Percentiles rank a stretch among this genome's conserved stretches.
Conservation (phyloP, 192 early-diverging fungal genomes). For the Podila minutissima region DNA sequence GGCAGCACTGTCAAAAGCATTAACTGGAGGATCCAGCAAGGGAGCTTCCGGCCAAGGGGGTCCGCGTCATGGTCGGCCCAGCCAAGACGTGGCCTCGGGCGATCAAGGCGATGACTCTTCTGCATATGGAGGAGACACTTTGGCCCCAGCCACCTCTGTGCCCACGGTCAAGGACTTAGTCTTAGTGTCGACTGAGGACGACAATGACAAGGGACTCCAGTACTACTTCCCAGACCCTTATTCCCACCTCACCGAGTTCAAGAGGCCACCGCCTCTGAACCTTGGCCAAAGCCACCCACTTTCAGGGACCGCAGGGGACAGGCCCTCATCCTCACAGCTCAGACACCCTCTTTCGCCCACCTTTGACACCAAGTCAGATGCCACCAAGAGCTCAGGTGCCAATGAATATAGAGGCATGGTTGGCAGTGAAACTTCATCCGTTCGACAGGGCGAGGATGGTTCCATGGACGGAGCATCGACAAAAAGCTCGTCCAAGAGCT, state of each 20-base stretch:
- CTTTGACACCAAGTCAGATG: background rate
- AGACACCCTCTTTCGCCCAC: background rate
- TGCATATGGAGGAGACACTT: background rate
- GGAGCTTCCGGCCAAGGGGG: background rate
- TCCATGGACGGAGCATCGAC: background rate
- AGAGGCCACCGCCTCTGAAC: background rate
- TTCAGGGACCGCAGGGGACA: background rate
- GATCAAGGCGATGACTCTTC: background rate
- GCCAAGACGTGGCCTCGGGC: background rate
- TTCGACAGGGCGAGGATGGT: background rate
- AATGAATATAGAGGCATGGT: background rate
- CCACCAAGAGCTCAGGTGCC: background rate
- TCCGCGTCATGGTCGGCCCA: background rate
- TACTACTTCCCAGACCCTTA: slow-evolving; percentile 1
- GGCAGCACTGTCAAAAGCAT: background rate
- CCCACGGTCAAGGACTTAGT: background rate
- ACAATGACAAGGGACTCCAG: background rate
- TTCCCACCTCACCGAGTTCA: background rate
- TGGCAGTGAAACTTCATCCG: background rate
- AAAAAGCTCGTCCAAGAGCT: background rate
- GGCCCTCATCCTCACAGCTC: background rate
- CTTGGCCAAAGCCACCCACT: background rate
- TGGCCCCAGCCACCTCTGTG: background rate
- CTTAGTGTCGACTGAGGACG: background rate
- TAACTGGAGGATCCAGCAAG: background rate